A percentile compares a stretch with the other conserved stretches of the same genome.
These are phyloP conservation scores for Brassica napus DNA, from an alignment of 345 rosid genomes.

Conservation along the genomic window DNA sequence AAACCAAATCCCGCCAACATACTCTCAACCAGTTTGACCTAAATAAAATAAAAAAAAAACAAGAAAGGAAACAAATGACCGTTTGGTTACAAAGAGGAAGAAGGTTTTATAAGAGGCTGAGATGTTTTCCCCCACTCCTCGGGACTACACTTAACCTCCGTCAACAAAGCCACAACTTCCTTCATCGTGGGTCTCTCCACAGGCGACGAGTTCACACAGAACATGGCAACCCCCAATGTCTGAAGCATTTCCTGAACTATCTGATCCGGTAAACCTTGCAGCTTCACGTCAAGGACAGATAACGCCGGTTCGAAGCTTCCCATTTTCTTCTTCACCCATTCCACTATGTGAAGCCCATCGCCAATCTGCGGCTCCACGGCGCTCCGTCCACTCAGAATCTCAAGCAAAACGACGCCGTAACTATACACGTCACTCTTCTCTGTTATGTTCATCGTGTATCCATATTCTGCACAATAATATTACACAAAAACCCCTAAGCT, in stretches of 20 bases:
- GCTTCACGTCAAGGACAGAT: slow-evolving; percentile 71
- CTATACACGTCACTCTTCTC: slow-evolving; percentile 97
- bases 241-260: slow-evolving; percentile 97
- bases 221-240: slow-evolving; percentile 88
- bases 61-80: slow-evolving; percentile 39
- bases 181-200: slow-evolving; percentile 90
- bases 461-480: slow-evolving; percentile 65
- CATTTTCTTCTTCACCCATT: slow-evolving; percentile 97
- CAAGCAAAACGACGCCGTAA: slow-evolving; percentile 87
- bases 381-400: slow-evolving; percentile 81
- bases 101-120: slow-evolving; percentile 84
- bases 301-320: slow-evolving; percentile 89
- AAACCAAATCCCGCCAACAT: slow-evolving; percentile 32
- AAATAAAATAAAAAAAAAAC: slow-evolving; percentile 1
- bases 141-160: slow-evolving; percentile 86
- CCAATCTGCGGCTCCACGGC: slow-evolving; percentile 71
- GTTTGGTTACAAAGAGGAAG: slow-evolving; percentile 46
- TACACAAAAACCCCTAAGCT: background rate
- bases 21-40: slow-evolving; percentile 21
- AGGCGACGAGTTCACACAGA: slow-evolving; percentile 90
- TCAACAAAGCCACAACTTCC: slow-evolving; percentile 86
- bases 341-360: slow-evolving; percentile 85
- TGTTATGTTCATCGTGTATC: slow-evolving; percentile 90
- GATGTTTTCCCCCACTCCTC: slow-evolving; percentile 94
- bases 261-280: slow-evolving; percentile 82